These are phyloP conservation scores for Tylopilus subfusipes DNA, from an alignment of 768 basidiomycete genomes.

Conservation along the genomic window DNA sequence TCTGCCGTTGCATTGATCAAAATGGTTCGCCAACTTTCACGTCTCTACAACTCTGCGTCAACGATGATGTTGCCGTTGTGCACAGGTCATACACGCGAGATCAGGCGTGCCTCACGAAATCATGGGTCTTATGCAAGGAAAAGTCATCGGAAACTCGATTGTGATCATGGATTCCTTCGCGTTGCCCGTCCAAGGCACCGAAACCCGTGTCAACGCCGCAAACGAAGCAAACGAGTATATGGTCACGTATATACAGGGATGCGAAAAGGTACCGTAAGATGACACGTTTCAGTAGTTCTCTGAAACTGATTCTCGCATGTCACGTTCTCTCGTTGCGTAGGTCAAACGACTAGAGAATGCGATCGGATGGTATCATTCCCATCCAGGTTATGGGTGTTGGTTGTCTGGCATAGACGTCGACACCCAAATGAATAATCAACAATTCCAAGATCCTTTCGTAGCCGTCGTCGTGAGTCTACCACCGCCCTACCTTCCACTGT, in stretches of 20 bases:
- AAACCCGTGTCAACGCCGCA: slow-evolving; percentile 95
- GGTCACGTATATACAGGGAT: slow-evolving; percentile 86
- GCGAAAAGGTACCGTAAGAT: slow-evolving; percentile 59
- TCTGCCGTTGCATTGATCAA: slow-evolving; percentile 94
- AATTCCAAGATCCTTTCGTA: slow-evolving; percentile 93
- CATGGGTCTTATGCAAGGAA: slow-evolving; percentile 99
- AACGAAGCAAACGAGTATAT: slow-evolving; percentile 98
- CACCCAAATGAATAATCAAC: slow-evolving; percentile 94
- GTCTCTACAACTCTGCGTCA: background rate
- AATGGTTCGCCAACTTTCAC: slow-evolving; percentile 55
- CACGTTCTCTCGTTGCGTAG: slow-evolving; percentile 34
- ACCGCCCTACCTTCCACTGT: background rate
- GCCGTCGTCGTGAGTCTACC: slow-evolving; percentile 79
- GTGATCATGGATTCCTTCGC: slow-evolving; percentile 97
- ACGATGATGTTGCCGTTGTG: background rate
- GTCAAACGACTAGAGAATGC: slow-evolving; percentile 82
- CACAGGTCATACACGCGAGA: slow-evolving; percentile 94
- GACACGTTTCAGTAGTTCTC: background rate
- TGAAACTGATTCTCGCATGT: background rate
- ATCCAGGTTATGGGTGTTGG: slow-evolving; percentile 99
- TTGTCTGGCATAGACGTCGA: slow-evolving; percentile 97
- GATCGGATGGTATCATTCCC: slow-evolving; percentile 98
- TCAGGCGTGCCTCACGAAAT: slow-evolving; percentile 98
- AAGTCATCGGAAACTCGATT: slow-evolving; percentile 73
- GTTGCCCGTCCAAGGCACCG: slow-evolving; percentile 95